Base-by-base conservation (phyloP, 768 basidiomycete species). In the Pleurotus tuoliensis region DNA sequence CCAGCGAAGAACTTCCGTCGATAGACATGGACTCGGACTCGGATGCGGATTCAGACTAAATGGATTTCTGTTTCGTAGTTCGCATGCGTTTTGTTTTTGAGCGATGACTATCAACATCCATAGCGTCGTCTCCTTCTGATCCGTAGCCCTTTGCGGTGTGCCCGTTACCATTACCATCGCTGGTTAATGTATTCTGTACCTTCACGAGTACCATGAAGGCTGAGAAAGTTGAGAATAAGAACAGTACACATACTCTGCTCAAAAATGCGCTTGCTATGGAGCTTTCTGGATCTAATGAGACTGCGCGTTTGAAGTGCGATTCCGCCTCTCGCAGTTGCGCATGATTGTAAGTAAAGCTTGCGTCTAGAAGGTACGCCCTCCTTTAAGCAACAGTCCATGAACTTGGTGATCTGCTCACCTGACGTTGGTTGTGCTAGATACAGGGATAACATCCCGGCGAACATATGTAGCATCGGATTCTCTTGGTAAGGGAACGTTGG, bases 401-500 rank as follows among this genome's bases (percentile, higher is more conserved):
- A 34, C 30, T 8, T 11, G 30, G 30, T 11, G 30, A 34, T 34
- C 9, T 34, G 11, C 30, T 34, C 9, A 11, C 30, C 30, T 34
- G 25, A 22, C 9, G 59, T 45, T 1, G 68, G 69, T 59, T 83
- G 84, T 9, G 82, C 78, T n/a, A 83, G 69, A 62, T 87, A 82
- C 20, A 94, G 72, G 24, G 78, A 81, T 11, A 91, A 72, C 52
- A 95, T 70, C 1, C 91, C 94, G 2, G 94, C 92, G 59, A 95
- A 94, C 13, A 84, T 75, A 63, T 96, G 91, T 25, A 96, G 74
- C 5, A 84, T 72, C 1, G 88, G 80, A 60, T 92, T 90, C 61
- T 92, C 88, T 65, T 86, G 87, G 73, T 86, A 96, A 2, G 94
- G 94, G 66, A 90, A 88, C 2, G 91, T 88, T 1, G 92, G 90